These are phyloP conservation scores for Magnaporthiopsis rhizophila DNA, from an alignment of 2,329 filamentous ascomycete genomes.

Conservation along the genomic window DNA sequence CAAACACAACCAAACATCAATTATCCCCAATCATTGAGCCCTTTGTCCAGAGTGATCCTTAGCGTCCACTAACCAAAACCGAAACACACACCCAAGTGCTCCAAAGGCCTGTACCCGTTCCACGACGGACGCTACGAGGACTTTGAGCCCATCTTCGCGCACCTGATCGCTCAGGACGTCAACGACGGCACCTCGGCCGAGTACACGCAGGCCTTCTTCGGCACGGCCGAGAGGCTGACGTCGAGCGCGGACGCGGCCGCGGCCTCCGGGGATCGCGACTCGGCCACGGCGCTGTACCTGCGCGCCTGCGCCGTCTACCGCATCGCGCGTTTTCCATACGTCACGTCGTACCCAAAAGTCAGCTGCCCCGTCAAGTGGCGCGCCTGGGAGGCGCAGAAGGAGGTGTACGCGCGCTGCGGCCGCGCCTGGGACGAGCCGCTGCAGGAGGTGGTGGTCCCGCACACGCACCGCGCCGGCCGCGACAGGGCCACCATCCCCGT, in stretches of 20 bases:
- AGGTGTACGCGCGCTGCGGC: slow-evolving; percentile 50
- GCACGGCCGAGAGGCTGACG: slow-evolving; percentile 50
- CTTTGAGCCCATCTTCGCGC: slow-evolving; percentile 61
- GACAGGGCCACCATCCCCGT: slow-evolving; percentile 53
- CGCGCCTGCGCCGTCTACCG: slow-evolving; percentile 65
- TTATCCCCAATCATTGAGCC: no score
- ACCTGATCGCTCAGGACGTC: slow-evolving; percentile 51
- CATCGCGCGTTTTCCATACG: slow-evolving; percentile 62
- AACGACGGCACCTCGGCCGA: slow-evolving; percentile 57
- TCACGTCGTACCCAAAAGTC: slow-evolving; percentile 29
- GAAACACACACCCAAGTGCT: slow-evolving; percentile 29
- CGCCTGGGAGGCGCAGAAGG: slow-evolving; percentile 60
- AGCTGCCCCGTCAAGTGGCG: slow-evolving; percentile 43
- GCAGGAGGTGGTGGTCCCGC: slow-evolving; percentile 52
- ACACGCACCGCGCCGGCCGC: slow-evolving; percentile 36
- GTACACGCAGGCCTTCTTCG: slow-evolving; percentile 58
- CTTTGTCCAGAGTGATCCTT: no score
- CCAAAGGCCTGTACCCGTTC: slow-evolving; percentile 62
- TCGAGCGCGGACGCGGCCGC: slow-evolving; percentile 38
- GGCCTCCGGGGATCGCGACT: slow-evolving; percentile 36
- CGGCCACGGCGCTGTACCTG: slow-evolving; percentile 57
- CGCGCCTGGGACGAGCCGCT: slow-evolving; percentile 49
- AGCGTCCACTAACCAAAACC: no score
- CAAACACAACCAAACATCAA: no score
- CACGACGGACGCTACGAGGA: slow-evolving; percentile 63